Evolutionary conservation across 2,329 filamentous ascomycete genomes (phyloP).

Genomic region (Saccharata proteae): DNA sequence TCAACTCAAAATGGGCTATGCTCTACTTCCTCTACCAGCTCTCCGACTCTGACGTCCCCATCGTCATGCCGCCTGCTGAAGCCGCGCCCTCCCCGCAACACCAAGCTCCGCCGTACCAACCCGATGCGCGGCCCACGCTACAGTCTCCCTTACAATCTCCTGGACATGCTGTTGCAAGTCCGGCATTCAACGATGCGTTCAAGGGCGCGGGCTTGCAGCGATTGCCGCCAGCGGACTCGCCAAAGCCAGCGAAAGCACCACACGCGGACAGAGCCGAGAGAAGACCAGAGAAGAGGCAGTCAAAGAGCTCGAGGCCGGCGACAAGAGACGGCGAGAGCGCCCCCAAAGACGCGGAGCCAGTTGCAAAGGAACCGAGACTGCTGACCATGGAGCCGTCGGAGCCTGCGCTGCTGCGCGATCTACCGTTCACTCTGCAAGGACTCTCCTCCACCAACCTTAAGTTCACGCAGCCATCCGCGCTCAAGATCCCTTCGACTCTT

Average conservation of each 20-base stretch:
- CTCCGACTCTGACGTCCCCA: slow-evolving; percentile 48
- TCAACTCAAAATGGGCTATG: slow-evolving; percentile 95
- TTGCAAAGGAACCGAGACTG: slow-evolving; percentile 4
- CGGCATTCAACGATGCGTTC: slow-evolving; percentile 36
- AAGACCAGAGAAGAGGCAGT: slow-evolving; percentile 9
- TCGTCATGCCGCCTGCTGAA: slow-evolving; percentile 22
- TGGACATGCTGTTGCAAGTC: slow-evolving; percentile 15
- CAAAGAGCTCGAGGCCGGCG: slow-evolving; percentile 15
- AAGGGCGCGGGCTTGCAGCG: slow-evolving; percentile 32
- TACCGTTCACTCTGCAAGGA: slow-evolving; percentile 88
- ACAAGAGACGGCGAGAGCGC: slow-evolving; percentile 16
- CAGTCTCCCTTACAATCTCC: slow-evolving; percentile 6
- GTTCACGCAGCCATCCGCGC: slow-evolving; percentile 55
- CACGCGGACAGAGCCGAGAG: slow-evolving; percentile 15
- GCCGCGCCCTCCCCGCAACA: slow-evolving; percentile 9
- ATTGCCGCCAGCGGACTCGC: slow-evolving; percentile 21
- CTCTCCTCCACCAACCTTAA: slow-evolving; percentile 75
- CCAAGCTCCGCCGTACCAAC: slow-evolving; percentile 3
- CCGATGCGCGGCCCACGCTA: slow-evolving; percentile 1
- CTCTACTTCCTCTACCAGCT: slow-evolving; percentile 81
- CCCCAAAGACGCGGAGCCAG: slow-evolving; percentile 4
- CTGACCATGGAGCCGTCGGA: slow-evolving; percentile 27
- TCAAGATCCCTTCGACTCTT: slow-evolving; percentile 67
- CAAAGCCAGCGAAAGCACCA: slow-evolving; percentile 12
- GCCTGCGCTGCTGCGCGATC: slow-evolving; percentile 45